phyloP scores from a whole-genome alignment of 495 filamentous ascomycete species.

The Penicillium subrubescens region DNA sequence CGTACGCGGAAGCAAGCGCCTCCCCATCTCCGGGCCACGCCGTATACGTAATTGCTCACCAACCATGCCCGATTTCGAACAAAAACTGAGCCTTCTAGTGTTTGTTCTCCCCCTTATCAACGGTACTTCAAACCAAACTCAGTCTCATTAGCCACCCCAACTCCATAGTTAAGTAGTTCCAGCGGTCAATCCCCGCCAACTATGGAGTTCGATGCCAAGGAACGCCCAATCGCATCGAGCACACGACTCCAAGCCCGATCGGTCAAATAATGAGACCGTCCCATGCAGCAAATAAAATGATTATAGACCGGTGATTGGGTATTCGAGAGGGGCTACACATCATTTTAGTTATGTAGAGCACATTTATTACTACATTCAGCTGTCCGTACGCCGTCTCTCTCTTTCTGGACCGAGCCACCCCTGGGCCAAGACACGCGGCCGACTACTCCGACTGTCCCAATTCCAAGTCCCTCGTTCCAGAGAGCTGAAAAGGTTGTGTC shows the following conservation, averaged over 20 bases:
- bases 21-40: neutral
- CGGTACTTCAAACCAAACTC: neutral
- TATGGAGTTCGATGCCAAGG: neutral
- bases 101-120: neutral
- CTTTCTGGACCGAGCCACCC: neutral
- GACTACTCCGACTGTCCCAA: neutral
- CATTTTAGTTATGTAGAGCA: neutral
- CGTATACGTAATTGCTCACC: constrained; percentile 1
- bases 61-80: neutral
- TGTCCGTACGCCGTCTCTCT: neutral
- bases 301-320: neutral
- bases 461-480: neutral
- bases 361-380: neutral
- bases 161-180: neutral
- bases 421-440: constrained; percentile 1
- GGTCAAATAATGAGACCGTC: neutral
- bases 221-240: neutral
- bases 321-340: neutral
- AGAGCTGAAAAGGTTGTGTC: neutral
- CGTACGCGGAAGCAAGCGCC: neutral
- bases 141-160: neutral
- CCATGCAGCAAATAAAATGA: neutral
- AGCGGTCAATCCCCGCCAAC: neutral
- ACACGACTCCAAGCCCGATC: neutral
- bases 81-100: neutral